Conservation (phyloP, 495 filamentous ascomycete species). For the Usnea hakonensis region DNA sequence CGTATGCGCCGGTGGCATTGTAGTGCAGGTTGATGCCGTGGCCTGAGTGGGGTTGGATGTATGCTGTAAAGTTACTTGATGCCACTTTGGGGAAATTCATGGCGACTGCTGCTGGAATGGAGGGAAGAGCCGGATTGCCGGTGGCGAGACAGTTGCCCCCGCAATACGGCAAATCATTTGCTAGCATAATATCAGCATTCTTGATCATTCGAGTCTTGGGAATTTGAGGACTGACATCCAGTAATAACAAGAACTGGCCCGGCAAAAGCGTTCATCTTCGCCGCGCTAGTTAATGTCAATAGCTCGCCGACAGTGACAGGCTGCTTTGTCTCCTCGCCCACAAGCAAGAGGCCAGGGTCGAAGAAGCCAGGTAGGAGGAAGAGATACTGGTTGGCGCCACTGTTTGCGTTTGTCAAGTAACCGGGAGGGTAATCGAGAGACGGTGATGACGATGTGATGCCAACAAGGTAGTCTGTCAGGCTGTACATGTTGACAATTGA, state of each 20-base stretch:
- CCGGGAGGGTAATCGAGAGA: conserved; percentile 26
- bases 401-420: conserved; percentile 41
- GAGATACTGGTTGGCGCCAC: conserved; percentile 31
- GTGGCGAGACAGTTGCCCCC: conserved; percentile 44
- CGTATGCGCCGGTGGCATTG: conserved; percentile 39
- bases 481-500: conserved; percentile 5
- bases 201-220: neutral
- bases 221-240: conserved; percentile 25
- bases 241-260: conserved; percentile 44
- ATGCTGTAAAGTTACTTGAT: conserved; percentile 35
- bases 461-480: conserved; percentile 10
- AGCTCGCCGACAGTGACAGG: conserved; percentile 45
- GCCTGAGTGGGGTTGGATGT: conserved; percentile 41
- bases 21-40: conserved; percentile 48
- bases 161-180: conserved; percentile 44
- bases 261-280: conserved; percentile 30
- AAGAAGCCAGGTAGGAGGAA: conserved; percentile 44
- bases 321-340: conserved; percentile 39
- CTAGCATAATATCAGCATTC: conserved; percentile 16
- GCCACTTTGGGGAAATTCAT: conserved; percentile 34
- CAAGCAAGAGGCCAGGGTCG: conserved; percentile 37
- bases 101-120: conserved; percentile 35
- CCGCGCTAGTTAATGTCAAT: conserved; percentile 32
- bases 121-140: conserved; percentile 24
- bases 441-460: neutral